Base-by-base conservation (phyloP, 1,139 yeast genomes). In the Debaryomyces psychrophilus region DNA sequence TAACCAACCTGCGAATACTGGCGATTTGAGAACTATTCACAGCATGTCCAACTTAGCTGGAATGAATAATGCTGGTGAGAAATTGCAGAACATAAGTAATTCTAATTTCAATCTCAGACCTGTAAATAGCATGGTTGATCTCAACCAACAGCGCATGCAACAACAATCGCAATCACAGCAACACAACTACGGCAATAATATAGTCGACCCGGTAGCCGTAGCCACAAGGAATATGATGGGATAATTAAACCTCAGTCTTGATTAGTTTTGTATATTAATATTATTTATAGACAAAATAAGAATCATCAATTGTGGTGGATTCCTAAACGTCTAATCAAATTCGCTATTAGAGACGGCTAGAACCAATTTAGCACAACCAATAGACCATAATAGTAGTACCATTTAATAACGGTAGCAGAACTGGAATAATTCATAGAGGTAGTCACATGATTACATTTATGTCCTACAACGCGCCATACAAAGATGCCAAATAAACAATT, bases 11-110 rank as follows among this genome's bases (percentile, higher is more conserved):
- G 34, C 41, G 11, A 44, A 37, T 6, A 45, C 31, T 17, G 53
- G 51, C 5, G 70, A 67, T 45, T 57, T 71, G 29, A 53, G 77
- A 31, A 54, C 68, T 3, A 66, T 70, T 31, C 64, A 67, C 53
- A 73, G 77, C 50, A 70, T 71, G 69, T 60, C 76, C 0, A 71
- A 73, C 50, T 54, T 73, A 37, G 60, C 68, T 17, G 64, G 46
- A 11, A 41, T 50, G 45, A 37, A 43, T 20, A 41, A 45, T 33
- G 8, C 37, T 5, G 35, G 40, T n/a, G 42, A 48, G 23, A 41
- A 28, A 9, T 42, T 31, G 17, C 50, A 25, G 22, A 43, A 23
- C 14, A 41, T 34, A 33, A 38, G 39, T 26, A 43, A 45, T 20
- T 41, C 45, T 9, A 50, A 50, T 37, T 58, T 56, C 43, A 60